These are phyloP conservation scores for Bathelium albidoporum DNA, from an alignment of 495 filamentous ascomycete species.

Conservation along the genomic window DNA sequence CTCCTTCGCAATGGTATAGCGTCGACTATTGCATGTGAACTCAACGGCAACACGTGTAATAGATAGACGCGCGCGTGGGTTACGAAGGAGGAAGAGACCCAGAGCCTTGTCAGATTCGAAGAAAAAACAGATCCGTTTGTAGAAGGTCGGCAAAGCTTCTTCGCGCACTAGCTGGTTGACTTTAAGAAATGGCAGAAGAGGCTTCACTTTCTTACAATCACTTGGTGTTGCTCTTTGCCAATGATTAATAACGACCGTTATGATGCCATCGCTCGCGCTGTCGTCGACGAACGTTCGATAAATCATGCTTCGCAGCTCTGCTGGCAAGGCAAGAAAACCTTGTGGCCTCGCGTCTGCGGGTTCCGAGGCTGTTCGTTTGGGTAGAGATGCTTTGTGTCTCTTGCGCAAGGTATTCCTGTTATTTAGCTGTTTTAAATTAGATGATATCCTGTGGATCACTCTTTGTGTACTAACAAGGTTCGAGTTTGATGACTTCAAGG, in stretches of 20 bases:
- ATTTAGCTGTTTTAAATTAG: too few species aligned
- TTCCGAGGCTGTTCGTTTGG: too few species aligned
- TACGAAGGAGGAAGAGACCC: background rate
- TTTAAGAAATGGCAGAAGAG: background rate
- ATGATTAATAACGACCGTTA: background rate
- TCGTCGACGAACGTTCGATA: background rate
- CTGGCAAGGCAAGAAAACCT: background rate
- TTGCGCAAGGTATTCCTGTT: too few species aligned
- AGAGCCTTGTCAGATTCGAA: background rate
- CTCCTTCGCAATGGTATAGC: background rate
- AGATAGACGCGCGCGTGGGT: background rate
- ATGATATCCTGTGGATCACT: too few species aligned
- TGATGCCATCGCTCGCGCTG: background rate
- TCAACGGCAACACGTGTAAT: background rate
- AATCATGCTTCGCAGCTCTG: background rate
- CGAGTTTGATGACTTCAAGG: too few species aligned
- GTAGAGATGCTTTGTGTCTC: too few species aligned
- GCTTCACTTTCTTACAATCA: too few species aligned
- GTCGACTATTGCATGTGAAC: background rate
- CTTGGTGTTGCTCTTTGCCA: too few species aligned
- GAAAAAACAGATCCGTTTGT: background rate
- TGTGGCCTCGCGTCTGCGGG: too few species aligned
- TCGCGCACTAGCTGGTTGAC: background rate
- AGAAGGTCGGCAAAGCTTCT: background rate
- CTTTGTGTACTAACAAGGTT: too few species aligned